Conservation (phyloP, 805 yeast species). For the Nakazawaea sp. region DNA sequence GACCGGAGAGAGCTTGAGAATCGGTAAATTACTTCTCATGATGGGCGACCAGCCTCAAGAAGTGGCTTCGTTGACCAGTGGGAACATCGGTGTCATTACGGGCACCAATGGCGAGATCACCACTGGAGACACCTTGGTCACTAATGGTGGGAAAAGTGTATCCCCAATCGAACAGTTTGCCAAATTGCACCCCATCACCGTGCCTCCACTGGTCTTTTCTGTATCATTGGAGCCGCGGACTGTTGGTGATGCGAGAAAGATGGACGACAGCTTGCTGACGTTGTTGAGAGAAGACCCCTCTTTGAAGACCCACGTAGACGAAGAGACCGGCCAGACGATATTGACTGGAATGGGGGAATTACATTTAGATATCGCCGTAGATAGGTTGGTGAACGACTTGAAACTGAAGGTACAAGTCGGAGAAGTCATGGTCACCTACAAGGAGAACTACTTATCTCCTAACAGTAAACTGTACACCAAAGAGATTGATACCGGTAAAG, state of each 20-base stretch:
- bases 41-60: constrained; percentile 84
- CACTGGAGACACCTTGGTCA: constrained; percentile 87
- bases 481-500: constrained; percentile 11
- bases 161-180: constrained; percentile 34
- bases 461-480: constrained; percentile 15
- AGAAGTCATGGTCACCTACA: constrained; percentile 82
- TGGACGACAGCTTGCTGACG: constrained; percentile 62
- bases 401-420: constrained; percentile 79
- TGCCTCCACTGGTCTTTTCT: constrained; percentile 92
- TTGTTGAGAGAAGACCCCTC: constrained; percentile 90
- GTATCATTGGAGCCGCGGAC: constrained; percentile 78
- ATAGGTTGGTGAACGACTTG: constrained; percentile 72
- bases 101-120: constrained; percentile 62
- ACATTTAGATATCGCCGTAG: constrained; percentile 83
- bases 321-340: constrained; percentile 84
- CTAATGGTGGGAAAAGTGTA: constrained; percentile 38
- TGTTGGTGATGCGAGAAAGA: constrained; percentile 67
- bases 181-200: constrained; percentile 63
- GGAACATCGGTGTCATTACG: constrained; percentile 88
- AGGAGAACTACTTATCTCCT: constrained; percentile 46
- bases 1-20: constrained; percentile 57
- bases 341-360: constrained; percentile 97
- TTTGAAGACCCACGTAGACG: constrained; percentile 60
- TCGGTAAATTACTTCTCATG: constrained; percentile 71
- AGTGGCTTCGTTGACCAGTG: constrained; percentile 54